Evolutionary conservation across 208 protist genomes (phyloP), one percentile per base, ranked within the genome.

Genomic region (Naegleria gruberi): DNA sequence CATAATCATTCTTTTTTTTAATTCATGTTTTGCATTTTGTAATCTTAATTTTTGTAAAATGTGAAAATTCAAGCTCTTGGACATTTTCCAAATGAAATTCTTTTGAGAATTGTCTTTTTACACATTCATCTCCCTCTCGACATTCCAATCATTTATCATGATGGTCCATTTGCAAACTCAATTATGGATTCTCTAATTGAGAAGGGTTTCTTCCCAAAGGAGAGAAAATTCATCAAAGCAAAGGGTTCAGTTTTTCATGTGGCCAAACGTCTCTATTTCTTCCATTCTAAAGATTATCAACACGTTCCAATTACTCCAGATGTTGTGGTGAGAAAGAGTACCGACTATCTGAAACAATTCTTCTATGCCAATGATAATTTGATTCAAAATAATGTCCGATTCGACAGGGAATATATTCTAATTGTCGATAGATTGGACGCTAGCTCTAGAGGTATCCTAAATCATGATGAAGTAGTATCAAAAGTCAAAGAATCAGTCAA

Each of bases 1-100:
- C 4, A 23, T 65, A 23, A 55, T 15, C 15, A 30, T 10, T 23
- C 15, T 30, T 65, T 23, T 65, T 65, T 65, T 65, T 65, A 4
- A 65, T 65, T 10, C 30, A 4, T 23, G 15, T 65, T 23, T 23
- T 65, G 51, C 15, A 10, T 30, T 65, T 65, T 4, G 30, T 65
- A n/a, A n/a, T n/a, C n/a, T n/a, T n/a, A n/a, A n/a, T n/a, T n/a
- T n/a, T n/a, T n/a, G n/a, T n/a, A 19, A 15, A 55, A 55, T 55
- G 46, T 55, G 15, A 55, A 55, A 55, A 55, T 55, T 19, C 46
- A 19, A 65, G 51, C 51, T 30, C 6, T 77, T 19, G 65, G 65
- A 77, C 65, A 77, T n/a, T 77, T 77, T 77, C 65, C 65, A 77
- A 77, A 37, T 77, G 65, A 77, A 77, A 77, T 77, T 77, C 34